These are phyloP conservation scores for Aureobasidium sp. DNA, from an alignment of 2,329 filamentous ascomycete genomes.

Conservation along the genomic window DNA sequence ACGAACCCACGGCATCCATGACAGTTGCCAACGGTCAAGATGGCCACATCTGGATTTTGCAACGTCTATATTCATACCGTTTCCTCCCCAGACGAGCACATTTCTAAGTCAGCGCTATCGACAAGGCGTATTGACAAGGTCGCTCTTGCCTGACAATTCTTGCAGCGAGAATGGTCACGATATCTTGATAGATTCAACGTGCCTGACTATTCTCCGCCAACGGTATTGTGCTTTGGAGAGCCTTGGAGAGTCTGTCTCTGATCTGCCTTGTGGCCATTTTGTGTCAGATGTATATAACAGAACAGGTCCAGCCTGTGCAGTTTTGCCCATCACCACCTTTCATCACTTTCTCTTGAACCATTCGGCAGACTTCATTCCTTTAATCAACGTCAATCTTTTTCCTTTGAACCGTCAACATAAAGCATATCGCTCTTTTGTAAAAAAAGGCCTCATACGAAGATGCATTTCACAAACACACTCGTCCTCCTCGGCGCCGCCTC, in stretches of 20 bases:
- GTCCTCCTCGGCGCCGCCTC: neutral
- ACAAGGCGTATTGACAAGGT: conserved; percentile 4
- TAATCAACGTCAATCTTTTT: neutral
- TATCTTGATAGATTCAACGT: conserved; percentile 2
- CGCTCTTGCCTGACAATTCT: neutral
- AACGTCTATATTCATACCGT: conserved; percentile 12
- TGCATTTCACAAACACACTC: conserved; percentile 11
- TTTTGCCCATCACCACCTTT: neutral
- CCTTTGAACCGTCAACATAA: neutral
- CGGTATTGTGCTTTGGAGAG: conserved; percentile 1
- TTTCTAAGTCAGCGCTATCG: conserved; percentile 5
- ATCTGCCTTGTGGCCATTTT: neutral
- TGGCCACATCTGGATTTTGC: conserved; percentile 9
- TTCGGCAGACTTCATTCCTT: neutral
- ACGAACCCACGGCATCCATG: neutral
- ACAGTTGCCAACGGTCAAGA: conserved; percentile 2
- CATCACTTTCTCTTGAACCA: neutral
- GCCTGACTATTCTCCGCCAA: neutral
- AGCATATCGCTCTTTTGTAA: neutral
- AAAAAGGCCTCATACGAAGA: too few relatives aligned
- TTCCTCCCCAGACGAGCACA: neutral
- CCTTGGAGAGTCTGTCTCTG: neutral
- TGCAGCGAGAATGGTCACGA: neutral
- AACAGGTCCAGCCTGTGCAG: too few relatives aligned
- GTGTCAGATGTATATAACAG: neutral